Percentiles rank a stretch among this genome's conserved stretches.
These are phyloP conservation scores for Hibiscus tridactylites DNA, from an alignment of 345 rosid species.

Conservation along the genomic window DNA sequence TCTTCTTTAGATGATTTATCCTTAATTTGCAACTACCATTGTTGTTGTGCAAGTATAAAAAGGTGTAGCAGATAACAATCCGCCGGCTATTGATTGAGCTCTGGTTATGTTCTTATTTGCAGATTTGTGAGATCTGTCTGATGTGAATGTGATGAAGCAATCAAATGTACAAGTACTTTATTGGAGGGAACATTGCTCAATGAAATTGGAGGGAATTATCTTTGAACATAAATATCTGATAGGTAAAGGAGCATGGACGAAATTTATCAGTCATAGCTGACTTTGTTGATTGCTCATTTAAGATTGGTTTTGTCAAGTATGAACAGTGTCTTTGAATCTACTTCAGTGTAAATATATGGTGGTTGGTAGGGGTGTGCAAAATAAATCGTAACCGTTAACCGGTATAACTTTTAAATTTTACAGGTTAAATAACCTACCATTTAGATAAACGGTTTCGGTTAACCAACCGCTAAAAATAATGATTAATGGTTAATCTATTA, in stretches of 20 bases:
- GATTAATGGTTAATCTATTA: too few species aligned
- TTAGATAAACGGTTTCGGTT: too few species aligned
- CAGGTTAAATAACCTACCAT: too few species aligned
- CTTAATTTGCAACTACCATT: background rate
- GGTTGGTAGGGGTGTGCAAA: too few species aligned
- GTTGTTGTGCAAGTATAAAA: background rate
- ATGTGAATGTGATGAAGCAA: background rate
- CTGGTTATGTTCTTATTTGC: background rate
- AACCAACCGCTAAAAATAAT: too few species aligned
- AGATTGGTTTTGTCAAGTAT: background rate
- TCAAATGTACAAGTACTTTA: background rate
- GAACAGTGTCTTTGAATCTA: background rate
- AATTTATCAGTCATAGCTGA: background rate
- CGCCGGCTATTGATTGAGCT: background rate
- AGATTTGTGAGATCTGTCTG: background rate
- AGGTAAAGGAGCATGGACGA: background rate
- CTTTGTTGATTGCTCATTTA: background rate
- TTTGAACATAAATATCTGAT: background rate
- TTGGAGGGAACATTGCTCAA: background rate
- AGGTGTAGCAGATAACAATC: background rate
- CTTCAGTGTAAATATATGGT: too few species aligned
- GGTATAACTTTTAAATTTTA: too few species aligned
- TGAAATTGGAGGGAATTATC: background rate
- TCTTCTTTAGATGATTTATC: background rate
- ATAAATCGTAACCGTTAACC: too few species aligned